Percentiles rank a stretch among this genome's conserved stretches.
phyloP scores from a whole-genome alignment of 768 basidiomycete genomes.

The Auricularia heimuer region DNA sequence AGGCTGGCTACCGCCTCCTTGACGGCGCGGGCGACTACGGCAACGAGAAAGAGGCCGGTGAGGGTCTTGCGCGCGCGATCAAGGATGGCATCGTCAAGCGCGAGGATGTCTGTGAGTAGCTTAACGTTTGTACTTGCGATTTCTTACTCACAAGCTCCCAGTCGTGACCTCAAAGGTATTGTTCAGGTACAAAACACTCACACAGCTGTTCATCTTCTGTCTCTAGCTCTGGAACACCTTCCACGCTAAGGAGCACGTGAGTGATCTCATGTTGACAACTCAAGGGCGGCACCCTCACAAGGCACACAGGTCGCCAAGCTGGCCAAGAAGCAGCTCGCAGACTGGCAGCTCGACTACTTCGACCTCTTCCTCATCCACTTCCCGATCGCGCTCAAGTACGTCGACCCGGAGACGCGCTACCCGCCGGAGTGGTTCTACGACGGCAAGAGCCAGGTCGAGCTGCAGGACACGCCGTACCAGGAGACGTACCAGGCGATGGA shows the following conservation, averaged over 20 bases:
- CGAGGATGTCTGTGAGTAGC: conserved; percentile 68
- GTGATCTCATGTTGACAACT: conserved; percentile 12
- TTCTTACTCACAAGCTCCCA: conserved; percentile 17
- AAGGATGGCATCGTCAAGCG: conserved; percentile 75
- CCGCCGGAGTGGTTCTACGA: conserved; percentile 79
- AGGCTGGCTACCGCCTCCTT: conserved; percentile 76
- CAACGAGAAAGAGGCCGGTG: conserved; percentile 79
- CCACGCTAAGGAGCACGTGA: conserved; percentile 68
- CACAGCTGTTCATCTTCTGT: conserved; percentile 1
- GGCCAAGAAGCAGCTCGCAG: conserved; percentile 53
- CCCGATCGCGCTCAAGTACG: conserved; percentile 72
- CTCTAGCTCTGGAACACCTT: conserved; percentile 79
- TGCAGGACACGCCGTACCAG: conserved; percentile 58
- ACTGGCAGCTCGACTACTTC: conserved; percentile 82
- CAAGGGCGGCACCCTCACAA: no score
- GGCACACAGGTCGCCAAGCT: conserved; percentile 39
- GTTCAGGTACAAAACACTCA: not conserved
- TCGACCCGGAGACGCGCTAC: conserved; percentile 65
- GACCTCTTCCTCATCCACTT: conserved; percentile 80
- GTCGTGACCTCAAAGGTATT: conserved; percentile 77
- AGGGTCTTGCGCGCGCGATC: conserved; percentile 70
- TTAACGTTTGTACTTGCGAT: not conserved
- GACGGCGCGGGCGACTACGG: conserved; percentile 84
- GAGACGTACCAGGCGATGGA: conserved; percentile 86
- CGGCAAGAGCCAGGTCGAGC: conserved; percentile 42